phyloP scores from a whole-genome alignment of 768 basidiomycete species.

The Tulasnella sp. region DNA sequence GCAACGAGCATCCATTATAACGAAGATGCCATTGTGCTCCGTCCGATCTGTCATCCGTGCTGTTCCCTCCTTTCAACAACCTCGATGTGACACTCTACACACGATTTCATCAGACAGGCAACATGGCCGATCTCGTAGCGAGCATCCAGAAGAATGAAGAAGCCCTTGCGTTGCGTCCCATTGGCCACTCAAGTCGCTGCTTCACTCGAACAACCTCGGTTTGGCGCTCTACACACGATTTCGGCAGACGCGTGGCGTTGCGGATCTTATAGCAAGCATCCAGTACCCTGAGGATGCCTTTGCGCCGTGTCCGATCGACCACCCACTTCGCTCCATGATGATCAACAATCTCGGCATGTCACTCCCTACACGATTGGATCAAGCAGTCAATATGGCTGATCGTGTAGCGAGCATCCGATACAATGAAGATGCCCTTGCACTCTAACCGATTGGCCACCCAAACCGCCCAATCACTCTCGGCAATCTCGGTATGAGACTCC shows the following conservation, averaged over 20 bases:
- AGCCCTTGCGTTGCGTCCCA: not conserved
- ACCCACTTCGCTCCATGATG: not conserved
- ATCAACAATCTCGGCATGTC: not conserved
- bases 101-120: not conserved
- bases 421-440: not conserved
- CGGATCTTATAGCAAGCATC: not conserved
- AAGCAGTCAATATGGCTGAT: not conserved
- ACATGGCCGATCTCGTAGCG: not conserved
- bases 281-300: not conserved
- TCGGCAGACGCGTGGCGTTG: not conserved
- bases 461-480: no score
- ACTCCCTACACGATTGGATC: not conserved
- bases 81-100: not conserved
- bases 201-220: not conserved
- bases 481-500: not conserved
- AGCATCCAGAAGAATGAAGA: no score
- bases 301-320: not conserved
- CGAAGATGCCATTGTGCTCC: not conserved
- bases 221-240: not conserved
- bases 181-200: no score
- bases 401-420: not conserved
- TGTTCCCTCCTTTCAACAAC: not conserved
- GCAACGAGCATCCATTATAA: no score
- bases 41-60: not conserved
- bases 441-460: not conserved